A percentile compares a stretch with the other conserved stretches of the same genome.
Evolutionary conservation across 2,329 filamentous ascomycete species (phyloP).

Genomic region (Juglanconis juglandina): DNA sequence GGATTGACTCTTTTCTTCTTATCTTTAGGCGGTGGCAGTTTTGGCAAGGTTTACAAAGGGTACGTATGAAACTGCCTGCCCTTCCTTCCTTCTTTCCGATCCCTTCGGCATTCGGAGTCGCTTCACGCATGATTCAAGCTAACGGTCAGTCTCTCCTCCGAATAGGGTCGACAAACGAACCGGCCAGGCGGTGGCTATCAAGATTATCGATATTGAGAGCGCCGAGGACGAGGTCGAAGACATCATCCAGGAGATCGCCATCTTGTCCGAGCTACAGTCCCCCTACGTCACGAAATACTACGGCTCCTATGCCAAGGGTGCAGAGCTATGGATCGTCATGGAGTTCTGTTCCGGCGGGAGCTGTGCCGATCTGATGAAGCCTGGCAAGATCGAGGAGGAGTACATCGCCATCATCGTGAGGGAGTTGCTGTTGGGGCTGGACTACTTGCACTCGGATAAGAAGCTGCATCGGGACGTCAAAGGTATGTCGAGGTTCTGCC

Average conservation of each 20-base stretch:
- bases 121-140: neutral
- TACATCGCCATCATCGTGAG: constrained; percentile 95
- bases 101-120: neutral
- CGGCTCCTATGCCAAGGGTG: constrained; percentile 92
- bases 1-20: constrained; percentile 23
- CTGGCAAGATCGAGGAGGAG: constrained; percentile 84
- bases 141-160: constrained; percentile 4
- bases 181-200: constrained; percentile 93
- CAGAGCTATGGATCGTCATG: constrained; percentile 99
- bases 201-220: constrained; percentile 97
- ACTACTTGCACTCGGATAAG: constrained; percentile 91
- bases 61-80: constrained; percentile 36
- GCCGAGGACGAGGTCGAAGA: constrained; percentile 99
- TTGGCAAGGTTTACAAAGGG: constrained; percentile 99
- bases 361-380: constrained; percentile 93
- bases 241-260: constrained; percentile 98
- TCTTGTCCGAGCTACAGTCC: constrained; percentile 91
- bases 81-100: constrained; percentile 13
- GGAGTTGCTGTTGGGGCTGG: constrained; percentile 83
- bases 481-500: constrained; percentile 48
- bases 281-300: constrained; percentile 98
- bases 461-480: constrained; percentile 97
- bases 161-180: constrained; percentile 84
- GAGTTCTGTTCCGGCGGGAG: constrained; percentile 97
- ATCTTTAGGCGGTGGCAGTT: constrained; percentile 80